phyloP scores from a whole-genome alignment of 2,329 filamentous ascomycete genomes.

The Ceratocystis destructans region DNA sequence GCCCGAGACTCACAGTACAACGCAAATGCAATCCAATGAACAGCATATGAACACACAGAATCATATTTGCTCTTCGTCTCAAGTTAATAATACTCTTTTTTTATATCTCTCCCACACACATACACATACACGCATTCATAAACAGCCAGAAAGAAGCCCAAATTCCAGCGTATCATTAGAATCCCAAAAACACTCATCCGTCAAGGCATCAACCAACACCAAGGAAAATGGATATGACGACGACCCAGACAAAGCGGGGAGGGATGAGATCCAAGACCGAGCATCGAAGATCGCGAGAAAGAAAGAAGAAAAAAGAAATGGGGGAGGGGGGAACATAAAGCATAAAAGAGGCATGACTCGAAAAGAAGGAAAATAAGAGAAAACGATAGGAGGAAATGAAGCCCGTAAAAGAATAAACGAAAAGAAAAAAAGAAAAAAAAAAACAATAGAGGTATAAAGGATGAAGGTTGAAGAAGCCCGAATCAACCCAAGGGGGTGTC shows the following conservation, averaged over 20 bases:
- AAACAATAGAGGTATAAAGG: not conserved
- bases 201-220: not conserved
- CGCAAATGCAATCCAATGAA: too few species aligned
- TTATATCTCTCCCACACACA: not conserved
- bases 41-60: too few species aligned
- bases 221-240: not conserved
- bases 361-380: not conserved
- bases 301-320: not conserved
- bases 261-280: not conserved
- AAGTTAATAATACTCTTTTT: too few species aligned
- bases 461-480: not conserved
- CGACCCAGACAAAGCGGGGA: not conserved
- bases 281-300: not conserved
- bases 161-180: not conserved
- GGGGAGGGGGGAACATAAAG: not conserved
- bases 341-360: not conserved
- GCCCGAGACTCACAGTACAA: too few species aligned
- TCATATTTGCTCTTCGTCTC: too few species aligned
- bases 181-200: not conserved
- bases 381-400: not conserved
- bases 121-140: not conserved
- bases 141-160: not conserved
- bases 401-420: not conserved
- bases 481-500: not conserved
- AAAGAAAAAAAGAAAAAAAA: not conserved